Conservation (phyloP, 345 rosid genomes). For the Moricandia arvensis region DNA sequence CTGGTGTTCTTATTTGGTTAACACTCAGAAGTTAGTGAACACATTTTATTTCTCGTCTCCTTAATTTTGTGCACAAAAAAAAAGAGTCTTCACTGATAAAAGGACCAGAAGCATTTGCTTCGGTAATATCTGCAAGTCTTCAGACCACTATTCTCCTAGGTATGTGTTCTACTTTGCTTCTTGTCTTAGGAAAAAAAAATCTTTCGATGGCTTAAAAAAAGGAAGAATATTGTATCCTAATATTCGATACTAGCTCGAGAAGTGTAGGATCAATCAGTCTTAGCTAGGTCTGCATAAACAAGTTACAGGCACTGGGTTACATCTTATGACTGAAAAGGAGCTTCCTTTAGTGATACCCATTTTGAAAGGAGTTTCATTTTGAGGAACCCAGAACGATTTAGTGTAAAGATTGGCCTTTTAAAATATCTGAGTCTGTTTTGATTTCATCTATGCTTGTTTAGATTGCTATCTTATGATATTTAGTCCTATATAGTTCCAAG, state of each 20-base stretch:
- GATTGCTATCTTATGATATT: slow-evolving; percentile 3
- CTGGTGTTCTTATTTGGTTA: not conserved
- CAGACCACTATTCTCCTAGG: slow-evolving; percentile 6
- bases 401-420: slow-evolving; percentile 2
- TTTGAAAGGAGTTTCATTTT: not conserved
- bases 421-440: not conserved
- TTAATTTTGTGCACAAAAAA: too few relatives aligned
- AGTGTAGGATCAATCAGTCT: slow-evolving; percentile 2
- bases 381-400: not conserved
- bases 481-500: not conserved
- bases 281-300: not conserved
- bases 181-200: not conserved
- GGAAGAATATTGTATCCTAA: not conserved
- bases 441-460: not conserved
- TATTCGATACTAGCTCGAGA: not conserved
- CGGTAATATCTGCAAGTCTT: not conserved
- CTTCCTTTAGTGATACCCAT: not conserved
- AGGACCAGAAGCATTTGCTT: not conserved
- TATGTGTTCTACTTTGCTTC: not conserved
- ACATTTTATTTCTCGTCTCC: not conserved
- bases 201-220: not conserved
- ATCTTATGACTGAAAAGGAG: slow-evolving; percentile 17
- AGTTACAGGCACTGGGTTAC: too few relatives aligned
- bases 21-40: not conserved
- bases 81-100: not conserved